Evolutionary conservation across 1,284 basidiomycete species (phyloP), one percentile per base, ranked within the genome.

Genomic region (Ustilago xerochloae): DNA sequence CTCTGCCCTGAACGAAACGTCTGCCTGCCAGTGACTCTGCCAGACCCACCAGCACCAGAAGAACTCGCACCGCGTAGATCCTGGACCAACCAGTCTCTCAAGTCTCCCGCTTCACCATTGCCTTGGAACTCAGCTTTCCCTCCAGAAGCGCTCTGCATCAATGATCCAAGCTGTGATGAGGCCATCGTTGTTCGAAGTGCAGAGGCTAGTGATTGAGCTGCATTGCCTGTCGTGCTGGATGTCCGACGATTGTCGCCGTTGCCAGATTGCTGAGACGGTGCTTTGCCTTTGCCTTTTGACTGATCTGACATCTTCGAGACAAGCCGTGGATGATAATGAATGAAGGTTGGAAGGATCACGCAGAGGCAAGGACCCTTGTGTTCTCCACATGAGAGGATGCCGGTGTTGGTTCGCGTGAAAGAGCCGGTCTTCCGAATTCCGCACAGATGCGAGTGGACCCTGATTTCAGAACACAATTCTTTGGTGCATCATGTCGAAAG

Each of bases 31-130:
- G 13, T 9, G 4, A 13, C 35, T 3, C n/a, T 7, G n/a, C 51
- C 22, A 6, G 28, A 28, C 18, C 36, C 51, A 3, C 26, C 50
- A 15, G 48, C 35, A 33, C 10, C 7, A 8, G 32, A 15, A 24
- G 56, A 30, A 8, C n/a, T n/a, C n/a, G 43, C n/a, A 2, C 49
- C 26, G 3, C 47, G 45, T 8, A 74, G 38, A 51, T 74, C 71
- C 8, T 64, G 52, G 1, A 65, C 51, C 24, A 74, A 12, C 62
- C 65, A 64, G 13, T 64, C 62, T 12, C 62, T 33, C 30, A 74
- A 41, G 5, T 67, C 65, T 2, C 39, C 62, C 1, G 36, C 32
- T 1, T 18, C 20, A 1, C 29, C 33, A 5, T 33, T 20, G 1
- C 30, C 39, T 1, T 33, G 22, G 5, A 59, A 65, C 0, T 61